Base-by-base conservation (phyloP, 2,329 filamentous ascomycete genomes). In the Sporothrix dimorphospora region DNA sequence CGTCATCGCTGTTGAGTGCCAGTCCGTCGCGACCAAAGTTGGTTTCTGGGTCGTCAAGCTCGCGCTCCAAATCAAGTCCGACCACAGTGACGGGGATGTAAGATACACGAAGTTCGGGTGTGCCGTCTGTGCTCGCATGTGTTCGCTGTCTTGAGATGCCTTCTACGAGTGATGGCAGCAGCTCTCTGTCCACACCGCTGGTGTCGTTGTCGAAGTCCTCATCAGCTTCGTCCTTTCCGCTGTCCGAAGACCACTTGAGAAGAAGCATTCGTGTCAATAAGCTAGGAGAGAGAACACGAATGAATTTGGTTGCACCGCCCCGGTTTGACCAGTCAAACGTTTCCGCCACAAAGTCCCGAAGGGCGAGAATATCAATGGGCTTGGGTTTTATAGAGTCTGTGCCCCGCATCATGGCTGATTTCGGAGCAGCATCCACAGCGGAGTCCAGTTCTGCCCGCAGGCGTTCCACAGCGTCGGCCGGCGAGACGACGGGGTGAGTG, bases 241-340 rank as follows among this genome's bases (percentile, higher is more conserved):
- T 6, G 24, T 67, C 69, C 0, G 49, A 68, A 1, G 70, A 55
- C 70, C 71, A 71, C n/a, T 30, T 34, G 5, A 72, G 55, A 1
- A 77, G 68, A 75, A 84, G 80, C 75, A 90, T 84, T 73, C 87
- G 89, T 16, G 89, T 85, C 2, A 98, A 83, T 1, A 98, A 82
- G 8, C 91, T 90, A 12, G 94, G 92, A 0, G 94, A 92, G 12
- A 98, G 83, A 38, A 92, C 91, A 16, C 91, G 88, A 38, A 97
- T 90, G 73, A 97, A 92, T 78, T 97, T 97, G 77, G 92, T 88
- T 19, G 94, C 94, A 0, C 94, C 95, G 68, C 87, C 86, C 38
- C 90, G 87, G 76, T 90, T 91, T 4, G 87, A 89, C 96, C 96
- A 99, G 73, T 94, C 94, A 75, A 99, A 97, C 0, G 91, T 91